Evolutionary conservation across 805 yeast species (phyloP).

Genomic region (Candida yuanshanica): DNA sequence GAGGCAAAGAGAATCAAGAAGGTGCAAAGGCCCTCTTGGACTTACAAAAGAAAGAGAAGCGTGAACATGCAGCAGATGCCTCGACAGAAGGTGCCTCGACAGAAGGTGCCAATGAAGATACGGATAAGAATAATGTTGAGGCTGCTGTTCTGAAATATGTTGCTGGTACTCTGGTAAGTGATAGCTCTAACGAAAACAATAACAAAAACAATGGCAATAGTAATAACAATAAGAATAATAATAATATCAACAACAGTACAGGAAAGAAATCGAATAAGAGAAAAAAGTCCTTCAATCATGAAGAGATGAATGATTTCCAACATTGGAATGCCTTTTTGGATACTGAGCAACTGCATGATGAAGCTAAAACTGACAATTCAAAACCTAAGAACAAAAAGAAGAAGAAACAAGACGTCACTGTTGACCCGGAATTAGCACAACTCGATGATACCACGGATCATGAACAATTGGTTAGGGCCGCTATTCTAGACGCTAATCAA

Average conservation of each 20-base stretch:
- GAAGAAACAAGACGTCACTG: constrained; percentile 27
- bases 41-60: constrained; percentile 18
- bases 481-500: constrained; percentile 62
- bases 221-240: constrained; percentile 15
- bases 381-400: constrained; percentile 6
- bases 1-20: constrained; percentile 8
- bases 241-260: background rate
- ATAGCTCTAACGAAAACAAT: constrained; percentile 11
- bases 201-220: background rate
- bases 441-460: constrained; percentile 45
- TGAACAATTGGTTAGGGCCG: constrained; percentile 64
- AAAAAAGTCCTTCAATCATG: constrained; percentile 16
- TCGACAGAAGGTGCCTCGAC: constrained; percentile 3
- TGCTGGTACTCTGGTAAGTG: constrained; percentile 50
- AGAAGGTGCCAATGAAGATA: constrained; percentile 21
- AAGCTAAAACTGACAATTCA: constrained; percentile 4
- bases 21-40: constrained; percentile 23
- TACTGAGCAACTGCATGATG: constrained; percentile 20
- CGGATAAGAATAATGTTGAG: constrained; percentile 48
- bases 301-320: constrained; percentile 22
- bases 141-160: constrained; percentile 75
- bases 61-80: constrained; percentile 6
- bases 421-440: constrained; percentile 55
- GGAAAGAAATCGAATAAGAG: constrained; percentile 11
- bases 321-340: constrained; percentile 25